A percentile compares a stretch with the other conserved stretches of the same genome.
phyloP scores from a whole-genome alignment of 805 yeast genomes.

The Candida ovalis region DNA sequence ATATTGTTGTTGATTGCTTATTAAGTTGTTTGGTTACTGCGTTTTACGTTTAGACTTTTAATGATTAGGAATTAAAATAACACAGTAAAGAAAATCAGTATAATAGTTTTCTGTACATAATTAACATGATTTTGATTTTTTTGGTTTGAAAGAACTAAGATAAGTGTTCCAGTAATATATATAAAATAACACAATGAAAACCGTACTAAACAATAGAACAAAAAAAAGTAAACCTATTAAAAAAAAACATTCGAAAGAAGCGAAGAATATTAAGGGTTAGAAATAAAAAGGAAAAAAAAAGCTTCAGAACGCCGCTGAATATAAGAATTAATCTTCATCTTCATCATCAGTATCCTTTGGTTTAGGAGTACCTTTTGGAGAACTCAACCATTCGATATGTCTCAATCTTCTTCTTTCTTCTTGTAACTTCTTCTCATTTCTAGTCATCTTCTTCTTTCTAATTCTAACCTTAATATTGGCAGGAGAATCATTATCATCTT shows the following conservation, averaged over 20 bases:
- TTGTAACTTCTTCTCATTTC: slow-evolving; percentile 90
- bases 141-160: too few relatives aligned
- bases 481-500: slow-evolving; percentile 82
- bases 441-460: slow-evolving; percentile 95
- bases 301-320: background rate
- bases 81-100: too few relatives aligned
- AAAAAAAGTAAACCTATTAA: background rate
- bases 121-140: background rate
- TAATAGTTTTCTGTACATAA: background rate
- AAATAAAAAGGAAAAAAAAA: background rate
- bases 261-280: background rate
- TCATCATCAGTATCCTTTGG: slow-evolving; percentile 94
- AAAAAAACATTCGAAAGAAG: background rate
- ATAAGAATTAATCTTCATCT: slow-evolving; percentile 38
- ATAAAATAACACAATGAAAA: background rate
- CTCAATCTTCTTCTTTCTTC: slow-evolving; percentile 93
- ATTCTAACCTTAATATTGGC: slow-evolving; percentile 90
- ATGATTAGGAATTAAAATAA: too few relatives aligned
- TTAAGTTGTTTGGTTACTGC: slow-evolving; percentile 20
- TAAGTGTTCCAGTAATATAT: background rate
- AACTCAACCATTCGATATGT: slow-evolving; percentile 88
- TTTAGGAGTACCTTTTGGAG: slow-evolving; percentile 98
- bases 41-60: slow-evolving; percentile 11
- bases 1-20: slow-evolving; percentile 36
- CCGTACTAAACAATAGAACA: background rate